phyloP scores from a whole-genome alignment of 805 yeast species.

The Lipomyces yamadae region DNA sequence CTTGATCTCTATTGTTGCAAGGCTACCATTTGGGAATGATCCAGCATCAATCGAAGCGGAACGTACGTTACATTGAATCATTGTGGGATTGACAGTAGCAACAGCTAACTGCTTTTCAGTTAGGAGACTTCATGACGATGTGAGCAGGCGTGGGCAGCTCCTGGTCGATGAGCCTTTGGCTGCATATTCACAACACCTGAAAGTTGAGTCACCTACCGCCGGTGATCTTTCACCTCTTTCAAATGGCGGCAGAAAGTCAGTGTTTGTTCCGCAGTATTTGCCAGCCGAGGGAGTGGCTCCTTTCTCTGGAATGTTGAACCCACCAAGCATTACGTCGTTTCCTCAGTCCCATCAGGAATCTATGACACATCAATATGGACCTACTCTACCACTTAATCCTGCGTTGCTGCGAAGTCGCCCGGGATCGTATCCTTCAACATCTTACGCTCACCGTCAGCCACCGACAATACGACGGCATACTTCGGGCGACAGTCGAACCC shows the following conservation, averaged over 20 bases:
- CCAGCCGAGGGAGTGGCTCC: neutral
- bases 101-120: slow-evolving; percentile 3
- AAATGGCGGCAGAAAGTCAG: neutral
- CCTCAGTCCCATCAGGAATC: slow-evolving; percentile 6
- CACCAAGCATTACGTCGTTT: neutral
- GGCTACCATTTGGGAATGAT: slow-evolving; percentile 20
- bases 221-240: slow-evolving; percentile 22
- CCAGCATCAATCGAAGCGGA: slow-evolving; percentile 20
- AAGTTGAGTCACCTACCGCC: slow-evolving; percentile 9
- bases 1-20: slow-evolving; percentile 20
- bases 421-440: slow-evolving; percentile 31
- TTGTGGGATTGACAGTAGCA: neutral
- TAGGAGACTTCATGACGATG: slow-evolving; percentile 21
- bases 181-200: slow-evolving; percentile 7
- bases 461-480: slow-evolving; percentile 27
- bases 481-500: slow-evolving; percentile 24
- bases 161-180: slow-evolving; percentile 18
- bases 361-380: neutral
- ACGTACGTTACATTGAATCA: slow-evolving; percentile 9
- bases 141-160: slow-evolving; percentile 14
- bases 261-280: neutral
- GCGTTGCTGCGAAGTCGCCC: slow-evolving; percentile 28
- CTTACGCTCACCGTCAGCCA: slow-evolving; percentile 15
- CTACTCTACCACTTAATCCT: slow-evolving; percentile 15
- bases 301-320: neutral